Evolutionary conservation across 169 alveolate genomes (phyloP).

Genomic region (Babesia sp.): DNA sequence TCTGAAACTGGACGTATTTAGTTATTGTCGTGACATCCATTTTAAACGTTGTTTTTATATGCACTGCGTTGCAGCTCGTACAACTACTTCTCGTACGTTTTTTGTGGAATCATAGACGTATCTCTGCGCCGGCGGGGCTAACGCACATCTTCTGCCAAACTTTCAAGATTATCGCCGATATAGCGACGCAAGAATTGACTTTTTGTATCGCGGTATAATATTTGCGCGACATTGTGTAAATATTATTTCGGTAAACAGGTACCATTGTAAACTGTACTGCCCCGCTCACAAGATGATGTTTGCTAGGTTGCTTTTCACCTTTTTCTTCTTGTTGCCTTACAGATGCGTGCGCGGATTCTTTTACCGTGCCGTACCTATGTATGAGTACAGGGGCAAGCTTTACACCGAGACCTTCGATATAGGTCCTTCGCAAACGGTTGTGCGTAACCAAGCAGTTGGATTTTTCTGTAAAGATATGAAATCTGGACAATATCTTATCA

Average conservation of each 20-base stretch:
- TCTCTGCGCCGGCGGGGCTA: not conserved
- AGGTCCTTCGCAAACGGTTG: not conserved
- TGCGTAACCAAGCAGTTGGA: constrained; percentile 1
- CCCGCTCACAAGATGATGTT: constrained; percentile 1
- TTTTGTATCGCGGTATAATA: not conserved
- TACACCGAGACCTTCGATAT: not conserved
- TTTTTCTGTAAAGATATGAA: not conserved
- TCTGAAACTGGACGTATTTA: not conserved
- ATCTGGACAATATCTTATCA: constrained; percentile 7
- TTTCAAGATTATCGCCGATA: not conserved
- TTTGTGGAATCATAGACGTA: not conserved
- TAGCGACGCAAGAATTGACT: not conserved
- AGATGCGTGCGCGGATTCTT: constrained; percentile 1
- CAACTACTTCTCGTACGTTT: not conserved
- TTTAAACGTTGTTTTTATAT: not conserved
- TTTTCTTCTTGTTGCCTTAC: not conserved
- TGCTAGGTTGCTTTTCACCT: not conserved
- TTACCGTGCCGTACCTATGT: constrained; percentile 41
- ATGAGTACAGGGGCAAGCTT: constrained; percentile 3
- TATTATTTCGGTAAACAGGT: not conserved
- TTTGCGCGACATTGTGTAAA: not conserved
- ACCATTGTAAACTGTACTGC: not conserved
- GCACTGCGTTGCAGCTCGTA: constrained; percentile 24
- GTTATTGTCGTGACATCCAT: too few relatives aligned
- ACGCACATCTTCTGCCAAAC: not conserved